Base-by-base conservation (phyloP, 73 alveolate genomes). In the Breviolum minutum region DNA sequence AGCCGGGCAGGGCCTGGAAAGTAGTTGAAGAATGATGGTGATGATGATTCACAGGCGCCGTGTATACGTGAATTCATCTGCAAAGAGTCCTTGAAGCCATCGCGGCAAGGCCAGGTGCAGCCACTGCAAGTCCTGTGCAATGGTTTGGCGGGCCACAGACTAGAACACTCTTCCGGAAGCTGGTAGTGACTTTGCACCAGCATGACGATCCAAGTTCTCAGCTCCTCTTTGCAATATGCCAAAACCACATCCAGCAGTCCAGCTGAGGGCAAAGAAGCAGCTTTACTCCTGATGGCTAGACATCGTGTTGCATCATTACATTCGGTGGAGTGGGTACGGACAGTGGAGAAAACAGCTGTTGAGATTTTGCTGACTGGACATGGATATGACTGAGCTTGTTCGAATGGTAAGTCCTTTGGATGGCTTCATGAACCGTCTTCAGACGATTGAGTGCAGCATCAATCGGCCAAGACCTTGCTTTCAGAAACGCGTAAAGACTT, bases 401-500 rank as follows among this genome's bases (percentile, higher is more conserved):
- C 26, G 19, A 11, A 77, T 24, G 10, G 85, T 8, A 20, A 40
- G 54, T 90, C 98, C 98, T 92, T 29, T 74, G 80, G 79, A 80
- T 73, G n/a, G 98, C 19, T 24, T n/a, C 81, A 5, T 92, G 80
- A 17, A 76, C 90, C 3, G 77, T 16, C 62, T 61, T 83, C 66
- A 92, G 6, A 22, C 98, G 89, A 40, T 48, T 68, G 13, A 92
- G 74, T 10, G 98, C 98, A 5, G 98, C 98, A 92, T 92, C 98
- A 16, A 92, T 54, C 24, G 98, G 98, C 98, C 98, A 92, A 24
- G 98, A 92, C 90, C 98, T 92, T 24, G 96, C n/a, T 27, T 27
- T 17, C 62, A 29, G 22, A 30, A 63, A 14, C 9, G 60, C 64
- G 66, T 19, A 66, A 8, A 27, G 80, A 8, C 0, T 68, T 6